phyloP scores from a whole-genome alignment of 768 basidiomycete genomes.

The Hypholoma sublateritium region DNA sequence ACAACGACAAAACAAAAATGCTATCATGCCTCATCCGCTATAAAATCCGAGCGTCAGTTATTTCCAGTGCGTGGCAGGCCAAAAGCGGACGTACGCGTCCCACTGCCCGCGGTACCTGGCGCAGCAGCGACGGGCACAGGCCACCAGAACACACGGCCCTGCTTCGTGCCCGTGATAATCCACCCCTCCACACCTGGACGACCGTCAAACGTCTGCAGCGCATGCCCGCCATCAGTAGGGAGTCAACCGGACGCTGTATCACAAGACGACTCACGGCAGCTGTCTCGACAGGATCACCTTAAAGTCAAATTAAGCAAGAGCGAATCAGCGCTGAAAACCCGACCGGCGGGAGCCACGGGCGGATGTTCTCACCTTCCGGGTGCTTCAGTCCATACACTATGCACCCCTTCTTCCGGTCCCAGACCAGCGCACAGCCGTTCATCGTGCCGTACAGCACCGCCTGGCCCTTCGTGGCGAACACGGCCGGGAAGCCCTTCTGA shows the following conservation, averaged over 20 bases:
- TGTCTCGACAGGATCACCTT: conserved; percentile 41
- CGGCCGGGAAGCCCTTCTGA: conserved; percentile 40
- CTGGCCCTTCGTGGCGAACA: conserved; percentile 53
- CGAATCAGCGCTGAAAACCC: conserved; percentile 14
- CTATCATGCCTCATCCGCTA: conserved; percentile 1
- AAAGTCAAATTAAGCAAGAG: conserved; percentile 12
- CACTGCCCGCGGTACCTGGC: conserved; percentile 8
- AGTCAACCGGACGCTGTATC: conserved; percentile 3
- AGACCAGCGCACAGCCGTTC: conserved; percentile 57
- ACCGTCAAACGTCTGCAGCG: conserved; percentile 48
- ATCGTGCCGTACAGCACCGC: conserved; percentile 56
- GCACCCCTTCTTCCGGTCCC: conserved; percentile 56
- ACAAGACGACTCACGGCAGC: conserved; percentile 34
- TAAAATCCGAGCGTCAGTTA: conserved; percentile 4
- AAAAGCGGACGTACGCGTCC: conserved; percentile 6
- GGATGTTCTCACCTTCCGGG: conserved; percentile 47
- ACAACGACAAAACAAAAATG: not conserved
- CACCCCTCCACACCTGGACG: conserved; percentile 36
- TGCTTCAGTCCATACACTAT: conserved; percentile 63
- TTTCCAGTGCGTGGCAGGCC: not conserved
- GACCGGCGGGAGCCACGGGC: not conserved
- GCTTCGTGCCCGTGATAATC: conserved; percentile 57
- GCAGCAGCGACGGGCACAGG: conserved; percentile 39
- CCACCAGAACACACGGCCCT: conserved; percentile 62
- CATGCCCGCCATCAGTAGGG: not conserved